phyloP scores from a whole-genome alignment of 2,329 filamentous ascomycete species.

The Aspergillus sp. region DNA sequence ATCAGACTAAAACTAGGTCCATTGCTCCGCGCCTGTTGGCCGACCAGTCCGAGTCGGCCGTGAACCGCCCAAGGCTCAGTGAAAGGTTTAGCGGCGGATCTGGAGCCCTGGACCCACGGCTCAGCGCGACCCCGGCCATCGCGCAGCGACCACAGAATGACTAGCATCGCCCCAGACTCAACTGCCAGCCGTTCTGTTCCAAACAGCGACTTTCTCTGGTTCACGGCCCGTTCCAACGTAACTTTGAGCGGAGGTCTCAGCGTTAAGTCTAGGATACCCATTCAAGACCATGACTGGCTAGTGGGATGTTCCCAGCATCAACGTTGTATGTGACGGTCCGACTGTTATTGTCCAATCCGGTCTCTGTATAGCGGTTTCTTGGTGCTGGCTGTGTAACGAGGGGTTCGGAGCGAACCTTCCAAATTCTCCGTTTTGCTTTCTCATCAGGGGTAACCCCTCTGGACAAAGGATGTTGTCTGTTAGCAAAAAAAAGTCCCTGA shows the following conservation, averaged over 20 bases:
- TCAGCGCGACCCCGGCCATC: conserved; percentile 21
- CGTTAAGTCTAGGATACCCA: conserved; percentile 6
- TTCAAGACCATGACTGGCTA: conserved; percentile 14
- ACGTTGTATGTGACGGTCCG: conserved; percentile 10
- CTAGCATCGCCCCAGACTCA: not conserved
- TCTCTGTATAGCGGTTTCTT: not conserved
- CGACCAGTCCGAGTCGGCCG: conserved; percentile 19
- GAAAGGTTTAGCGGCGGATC: conserved; percentile 25
- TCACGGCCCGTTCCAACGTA: conserved; percentile 13
- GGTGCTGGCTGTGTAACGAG: conserved; percentile 15
- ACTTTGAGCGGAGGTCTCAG: conserved; percentile 16
- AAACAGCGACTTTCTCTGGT: conserved; percentile 9
- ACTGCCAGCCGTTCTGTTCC: conserved; percentile 10
- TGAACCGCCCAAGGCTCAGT: conserved; percentile 14
- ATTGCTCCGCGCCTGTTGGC: conserved; percentile 17
- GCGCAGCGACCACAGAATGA: not conserved
- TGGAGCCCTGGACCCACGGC: conserved; percentile 25
- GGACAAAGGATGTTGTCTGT: not conserved
- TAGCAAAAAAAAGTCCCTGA: conserved; percentile 1
- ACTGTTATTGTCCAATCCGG: not conserved
- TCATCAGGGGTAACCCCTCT: not conserved
- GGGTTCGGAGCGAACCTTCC: conserved; percentile 30
- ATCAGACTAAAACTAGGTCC: conserved; percentile 16
- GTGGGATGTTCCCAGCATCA: conserved; percentile 2
- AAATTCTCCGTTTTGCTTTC: not conserved